Evolutionary conservation across 805 yeast genomes (phyloP), one percentile per base, ranked within the genome.

Genomic region (Ogataea nitratoaversa): DNA sequence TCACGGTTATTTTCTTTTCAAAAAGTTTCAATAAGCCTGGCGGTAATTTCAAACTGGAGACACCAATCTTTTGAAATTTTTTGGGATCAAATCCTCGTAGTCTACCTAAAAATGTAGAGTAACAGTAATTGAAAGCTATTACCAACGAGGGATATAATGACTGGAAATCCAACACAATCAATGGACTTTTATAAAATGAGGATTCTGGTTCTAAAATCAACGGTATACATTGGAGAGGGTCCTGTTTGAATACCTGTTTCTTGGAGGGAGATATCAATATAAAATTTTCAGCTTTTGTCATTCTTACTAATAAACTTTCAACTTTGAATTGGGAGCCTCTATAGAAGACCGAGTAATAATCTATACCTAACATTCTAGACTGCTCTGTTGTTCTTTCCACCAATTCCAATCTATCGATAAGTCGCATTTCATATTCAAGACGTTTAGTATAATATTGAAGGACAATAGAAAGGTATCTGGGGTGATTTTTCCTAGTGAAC

Each of bases 301-400:
- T 62, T 39, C 99, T 64, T 3, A 78, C 62, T 48, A 93, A 63
- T 29, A 90, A 71, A 1, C 97, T 85, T 56, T 93, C 99, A 2
- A 93, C 96, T 56, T 87, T 90, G 57, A 72, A 93, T 56, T 93
- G 99, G 0, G 98, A 91, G 0, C 99, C 99, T 43, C 99, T 62
- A 37, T 86, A 84, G 44, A 84, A 78, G 8, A 89, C 87, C 3
- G 97, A 87, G 55, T 80, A 74, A 57, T 89, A 93, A 52, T 93
- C 98, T 20, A 93, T 78, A 0, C 99, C 99, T 18, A 89, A 72
- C 24, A 93, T 60, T 34, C 96, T 68, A 0, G 96, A 86, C 59
- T 86, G 85, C 50, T 90, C 98, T 12, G 83, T 76, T 17, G 84
- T 85, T 49, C 81, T 71, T 11, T 79, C 70, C 2, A 91, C 68